phyloP scores from a whole-genome alignment of 192 early-diverging fungal genomes.

The Rhizophagus clarus region DNA sequence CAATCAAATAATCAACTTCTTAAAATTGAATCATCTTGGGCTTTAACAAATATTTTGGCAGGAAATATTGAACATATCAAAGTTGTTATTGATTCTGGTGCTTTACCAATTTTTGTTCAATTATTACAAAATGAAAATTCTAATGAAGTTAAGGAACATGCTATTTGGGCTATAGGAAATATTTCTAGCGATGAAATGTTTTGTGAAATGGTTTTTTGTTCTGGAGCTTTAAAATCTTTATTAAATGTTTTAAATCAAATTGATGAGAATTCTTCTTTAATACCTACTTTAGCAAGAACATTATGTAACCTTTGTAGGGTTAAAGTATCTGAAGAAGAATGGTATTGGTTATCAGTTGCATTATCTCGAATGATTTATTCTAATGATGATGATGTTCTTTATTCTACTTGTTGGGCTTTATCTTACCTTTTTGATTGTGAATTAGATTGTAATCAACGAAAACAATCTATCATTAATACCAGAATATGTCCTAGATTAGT shows the following conservation, averaged over 20 bases:
- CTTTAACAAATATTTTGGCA: slow-evolving; percentile 54
- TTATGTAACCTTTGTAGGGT: slow-evolving; percentile 79
- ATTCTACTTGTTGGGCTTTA: slow-evolving; percentile 82
- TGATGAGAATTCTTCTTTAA: slow-evolving; percentile 56
- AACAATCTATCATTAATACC: slow-evolving; percentile 69
- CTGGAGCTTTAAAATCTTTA: slow-evolving; percentile 39
- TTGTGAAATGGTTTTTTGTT: slow-evolving; percentile 47
- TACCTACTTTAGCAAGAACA: slow-evolving; percentile 81
- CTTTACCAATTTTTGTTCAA: slow-evolving; percentile 48
- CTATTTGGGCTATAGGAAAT: slow-evolving; percentile 57
- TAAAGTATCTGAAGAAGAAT: slow-evolving; percentile 71
- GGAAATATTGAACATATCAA: slow-evolving; percentile 50
- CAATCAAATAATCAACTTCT: slow-evolving; percentile 39
- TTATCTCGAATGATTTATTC: slow-evolving; percentile 69
- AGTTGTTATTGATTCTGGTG: slow-evolving; percentile 48
- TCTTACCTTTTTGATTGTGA: slow-evolving; percentile 77
- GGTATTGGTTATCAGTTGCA: slow-evolving; percentile 50
- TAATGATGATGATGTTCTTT: slow-evolving; percentile 75
- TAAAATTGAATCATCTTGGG: slow-evolving; percentile 60
- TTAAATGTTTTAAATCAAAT: slow-evolving; percentile 38
- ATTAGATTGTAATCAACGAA: slow-evolving; percentile 69
- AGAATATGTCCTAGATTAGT: slow-evolving; percentile 74
- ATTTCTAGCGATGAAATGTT: slow-evolving; percentile 53
- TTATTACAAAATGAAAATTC: slow-evolving; percentile 36
- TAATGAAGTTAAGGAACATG: slow-evolving; percentile 46